Conservation (phyloP, 331 rosid species). For the Saraca asoca region DNA sequence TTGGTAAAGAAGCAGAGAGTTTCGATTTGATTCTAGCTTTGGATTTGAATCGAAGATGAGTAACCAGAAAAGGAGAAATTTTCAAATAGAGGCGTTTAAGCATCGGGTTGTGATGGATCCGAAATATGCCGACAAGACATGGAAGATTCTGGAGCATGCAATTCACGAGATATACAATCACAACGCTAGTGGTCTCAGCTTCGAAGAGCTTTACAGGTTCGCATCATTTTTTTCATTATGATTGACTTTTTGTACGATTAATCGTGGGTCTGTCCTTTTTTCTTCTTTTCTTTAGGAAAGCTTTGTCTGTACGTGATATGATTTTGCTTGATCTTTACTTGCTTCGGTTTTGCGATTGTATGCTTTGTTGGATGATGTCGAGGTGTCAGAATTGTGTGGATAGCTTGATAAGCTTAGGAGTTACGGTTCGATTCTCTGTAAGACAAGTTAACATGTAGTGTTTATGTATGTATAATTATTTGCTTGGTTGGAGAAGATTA, state of each 20-base stretch:
- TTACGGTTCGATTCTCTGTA: neutral
- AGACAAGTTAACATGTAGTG: neutral
- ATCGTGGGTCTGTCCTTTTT: neutral
- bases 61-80: constrained; percentile 81
- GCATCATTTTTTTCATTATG: constrained; percentile 15
- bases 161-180: constrained; percentile 83
- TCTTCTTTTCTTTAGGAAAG: neutral
- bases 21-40: constrained; percentile 24
- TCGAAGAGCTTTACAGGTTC: constrained; percentile 94
- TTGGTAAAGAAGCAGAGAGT: constrained; percentile 8
- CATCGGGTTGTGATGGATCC: constrained; percentile 89
- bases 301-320: constrained; percentile 1
- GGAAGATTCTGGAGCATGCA: constrained; percentile 85
- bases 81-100: constrained; percentile 94
- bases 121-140: constrained; percentile 80
- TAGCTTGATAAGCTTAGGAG: constrained; percentile 8
- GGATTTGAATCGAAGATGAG: constrained; percentile 55
- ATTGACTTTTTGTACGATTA: neutral
- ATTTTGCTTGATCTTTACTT: constrained; percentile 18
- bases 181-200: constrained; percentile 88
- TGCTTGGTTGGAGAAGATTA: constrained; percentile 26
- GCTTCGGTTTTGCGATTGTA: neutral
- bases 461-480: constrained; percentile 1
- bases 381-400: neutral
- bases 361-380: neutral